These are phyloP conservation scores for Thuja plicata DNA, from an alignment of 83 land plant species.

Conservation along the genomic window DNA sequence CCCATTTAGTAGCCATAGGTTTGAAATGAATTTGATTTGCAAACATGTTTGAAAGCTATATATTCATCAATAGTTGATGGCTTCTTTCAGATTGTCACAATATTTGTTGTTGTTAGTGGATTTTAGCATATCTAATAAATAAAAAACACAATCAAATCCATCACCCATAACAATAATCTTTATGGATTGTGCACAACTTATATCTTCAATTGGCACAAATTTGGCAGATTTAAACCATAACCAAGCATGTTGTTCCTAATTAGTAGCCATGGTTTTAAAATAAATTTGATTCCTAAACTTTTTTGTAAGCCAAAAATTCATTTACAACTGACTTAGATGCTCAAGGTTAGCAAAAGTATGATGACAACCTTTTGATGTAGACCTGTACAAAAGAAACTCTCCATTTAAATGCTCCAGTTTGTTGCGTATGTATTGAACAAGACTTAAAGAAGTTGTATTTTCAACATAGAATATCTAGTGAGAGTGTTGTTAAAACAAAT, in stretches of 20 bases:
- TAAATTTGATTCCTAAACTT: neutral
- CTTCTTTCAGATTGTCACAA: too few species aligned
- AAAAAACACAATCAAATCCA: too few species aligned
- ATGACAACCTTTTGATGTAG: too few species aligned
- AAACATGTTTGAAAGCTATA: neutral
- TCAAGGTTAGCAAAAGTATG: too few species aligned
- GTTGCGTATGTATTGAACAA: neutral
- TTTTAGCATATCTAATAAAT: too few species aligned
- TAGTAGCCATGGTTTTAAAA: neutral
- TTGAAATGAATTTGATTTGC: too few species aligned
- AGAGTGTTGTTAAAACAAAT: neutral
- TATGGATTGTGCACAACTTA: too few species aligned
- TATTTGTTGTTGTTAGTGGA: too few species aligned
- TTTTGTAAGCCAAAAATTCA: neutral
- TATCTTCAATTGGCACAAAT: neutral
- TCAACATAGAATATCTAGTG: neutral
- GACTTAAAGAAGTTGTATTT: neutral
- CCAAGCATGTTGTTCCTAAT: neutral
- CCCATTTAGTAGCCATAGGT: neutral
- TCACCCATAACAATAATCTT: too few species aligned
- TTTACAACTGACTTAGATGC: too few species aligned
- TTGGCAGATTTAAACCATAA: neutral
- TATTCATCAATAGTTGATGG: too few species aligned
- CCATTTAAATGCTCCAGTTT: too few species aligned
- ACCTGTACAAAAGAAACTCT: neutral